These are phyloP conservation scores for Pseudevernia furfuracea DNA, from an alignment of 495 filamentous ascomycete genomes.

Conservation along the genomic window DNA sequence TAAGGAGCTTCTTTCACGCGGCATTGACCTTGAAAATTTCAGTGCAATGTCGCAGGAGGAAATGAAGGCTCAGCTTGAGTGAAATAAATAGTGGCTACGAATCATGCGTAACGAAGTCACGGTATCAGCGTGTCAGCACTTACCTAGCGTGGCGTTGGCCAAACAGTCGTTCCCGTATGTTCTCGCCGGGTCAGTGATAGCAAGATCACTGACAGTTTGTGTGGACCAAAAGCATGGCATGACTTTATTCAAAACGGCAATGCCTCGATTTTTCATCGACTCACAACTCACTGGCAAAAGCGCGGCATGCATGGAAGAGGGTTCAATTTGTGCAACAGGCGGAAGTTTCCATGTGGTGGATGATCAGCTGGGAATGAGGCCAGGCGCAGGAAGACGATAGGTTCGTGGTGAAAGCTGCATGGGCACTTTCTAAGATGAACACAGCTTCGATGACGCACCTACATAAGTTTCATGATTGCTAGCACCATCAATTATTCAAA, in stretches of 20 bases:
- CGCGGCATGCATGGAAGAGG: conserved; percentile 14
- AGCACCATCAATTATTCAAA: conserved; percentile 14
- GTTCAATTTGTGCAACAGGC: conserved; percentile 8
- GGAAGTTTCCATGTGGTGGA: conserved; percentile 14
- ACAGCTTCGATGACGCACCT: conserved; percentile 13
- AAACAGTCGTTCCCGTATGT: conserved; percentile 26
- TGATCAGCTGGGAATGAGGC: conserved; percentile 10
- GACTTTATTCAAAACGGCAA: conserved; percentile 16
- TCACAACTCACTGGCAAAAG: conserved; percentile 20
- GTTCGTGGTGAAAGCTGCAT: conserved; percentile 8
- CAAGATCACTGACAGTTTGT: conserved; percentile 10
- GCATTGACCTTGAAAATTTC: conserved; percentile 91
- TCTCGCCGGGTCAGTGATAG: conserved; percentile 18
- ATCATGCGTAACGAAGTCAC: conserved; percentile 38
- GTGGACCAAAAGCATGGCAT: conserved; percentile 22
- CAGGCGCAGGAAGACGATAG: conserved; percentile 7
- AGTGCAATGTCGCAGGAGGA: conserved; percentile 82
- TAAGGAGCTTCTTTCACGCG: conserved; percentile 61
- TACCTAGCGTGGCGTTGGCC: conserved; percentile 28
- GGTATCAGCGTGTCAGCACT: conserved; percentile 27
- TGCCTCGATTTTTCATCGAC: conserved; percentile 12
- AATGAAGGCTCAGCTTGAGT: conserved; percentile 97
- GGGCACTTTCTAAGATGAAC: conserved; percentile 16
- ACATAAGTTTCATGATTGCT: conserved; percentile 21
- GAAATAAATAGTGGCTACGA: conserved; percentile 37